Base-by-base conservation (phyloP, 2,329 filamentous ascomycete genomes). In the Aspergillus fumigatus region DNA sequence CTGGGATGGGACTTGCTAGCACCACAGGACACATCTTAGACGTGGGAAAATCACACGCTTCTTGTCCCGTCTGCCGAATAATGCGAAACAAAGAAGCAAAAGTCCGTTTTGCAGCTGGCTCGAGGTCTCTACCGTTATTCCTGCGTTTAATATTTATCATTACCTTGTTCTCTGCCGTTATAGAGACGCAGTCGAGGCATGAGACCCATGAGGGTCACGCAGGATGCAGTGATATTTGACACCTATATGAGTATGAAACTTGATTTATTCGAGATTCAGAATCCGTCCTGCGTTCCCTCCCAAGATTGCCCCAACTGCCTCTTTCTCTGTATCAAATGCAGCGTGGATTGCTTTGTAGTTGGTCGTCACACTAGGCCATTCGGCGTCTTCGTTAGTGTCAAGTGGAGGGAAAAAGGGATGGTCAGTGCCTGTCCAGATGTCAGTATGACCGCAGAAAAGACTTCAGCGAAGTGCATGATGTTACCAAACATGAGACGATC, bases 1-100 rank as follows among this genome's bases (percentile, higher is more conserved):
- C 63, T 86, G 6, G 83, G 84, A 0, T 86, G 83, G 83, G 81
- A 85, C 51, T 56, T 73, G 52, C 43, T 75, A 48, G 57, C 35
- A 52, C 57, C 47, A 5, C 32, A 47, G 3, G 43, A 48, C 26
- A n/a, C 7, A 47, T 40, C 32, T 43, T 35, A 23, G 19, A 7
- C 29, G 5, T 21, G 32, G 49, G 10, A 19, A 7, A 11, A 23
- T 25, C 11, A 11, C 8, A 29, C 23, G 19, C n/a, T 19, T 21
- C n/a, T 2, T 11, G 1, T 19, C 32, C 41, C 1, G 25, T 35
- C n/a, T 35, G 21, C 17, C 50, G 19, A 35, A 43, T 27, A 45
- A 48, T 35, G 2, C 32, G 21, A 21, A 10, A 10, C 11, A 41
- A 10, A 25, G 50, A 6, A 5, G 27, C 21, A n/a, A 48, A 48